Evolutionary conservation across 495 filamentous ascomycete species (phyloP).

Genomic region (Entonaema liquescens): DNA sequence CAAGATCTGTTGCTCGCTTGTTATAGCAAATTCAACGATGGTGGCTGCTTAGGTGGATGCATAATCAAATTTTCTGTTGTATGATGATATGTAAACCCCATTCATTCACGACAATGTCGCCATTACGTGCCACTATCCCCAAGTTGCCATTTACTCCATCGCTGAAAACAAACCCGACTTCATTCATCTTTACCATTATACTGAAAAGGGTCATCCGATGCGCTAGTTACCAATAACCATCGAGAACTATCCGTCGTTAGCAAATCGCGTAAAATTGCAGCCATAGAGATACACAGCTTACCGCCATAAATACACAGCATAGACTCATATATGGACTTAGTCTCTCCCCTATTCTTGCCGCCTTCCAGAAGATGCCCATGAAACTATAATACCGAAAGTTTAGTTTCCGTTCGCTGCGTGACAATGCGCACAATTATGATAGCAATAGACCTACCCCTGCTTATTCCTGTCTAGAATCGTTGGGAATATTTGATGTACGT

Average conservation of each 20-base stretch:
- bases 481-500: conserved; percentile 89
- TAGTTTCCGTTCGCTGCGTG: background rate
- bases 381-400: conserved; percentile 59
- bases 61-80: background rate
- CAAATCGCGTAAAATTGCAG: background rate
- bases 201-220: background rate
- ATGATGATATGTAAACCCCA: background rate
- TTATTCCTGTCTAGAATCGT: conserved; percentile 93
- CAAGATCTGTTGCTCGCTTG: background rate
- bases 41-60: background rate
- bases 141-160: conserved; percentile 8
- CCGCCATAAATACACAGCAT: conserved; percentile 94
- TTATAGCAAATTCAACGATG: background rate
- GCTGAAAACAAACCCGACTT: conserved; percentile 24
- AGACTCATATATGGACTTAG: conserved; percentile 95
- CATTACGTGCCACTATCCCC: background rate
- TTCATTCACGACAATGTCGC: background rate
- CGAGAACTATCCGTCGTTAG: conserved; percentile 31
- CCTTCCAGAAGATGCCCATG: conserved; percentile 96
- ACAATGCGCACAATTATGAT: background rate
- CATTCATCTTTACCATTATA: conserved; percentile 25
- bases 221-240: conserved; percentile 40
- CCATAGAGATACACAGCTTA: conserved; percentile 49
- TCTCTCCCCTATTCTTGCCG: conserved; percentile 89
- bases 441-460: conserved; percentile 69